Evolutionary conservation across 768 basidiomycete species (phyloP).

Genomic region (Pleurotus citrinopileatus): DNA sequence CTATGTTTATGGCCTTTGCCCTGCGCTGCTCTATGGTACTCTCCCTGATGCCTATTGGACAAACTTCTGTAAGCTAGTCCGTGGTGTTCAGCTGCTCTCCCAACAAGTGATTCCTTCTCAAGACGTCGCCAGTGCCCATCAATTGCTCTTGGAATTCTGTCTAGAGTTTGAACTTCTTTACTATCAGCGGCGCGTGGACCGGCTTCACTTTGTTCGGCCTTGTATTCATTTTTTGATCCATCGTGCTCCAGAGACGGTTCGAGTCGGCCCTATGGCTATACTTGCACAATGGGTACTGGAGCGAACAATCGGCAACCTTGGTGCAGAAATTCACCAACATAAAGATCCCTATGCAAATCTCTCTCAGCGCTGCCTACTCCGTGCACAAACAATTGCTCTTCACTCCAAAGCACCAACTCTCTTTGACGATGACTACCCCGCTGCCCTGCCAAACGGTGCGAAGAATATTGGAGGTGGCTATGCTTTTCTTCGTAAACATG

Average conservation of each 20-base stretch:
- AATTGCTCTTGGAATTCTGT: constrained; percentile 12
- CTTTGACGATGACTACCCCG: not conserved
- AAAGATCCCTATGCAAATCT: constrained; percentile 21
- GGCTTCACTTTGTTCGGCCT: constrained; percentile 19
- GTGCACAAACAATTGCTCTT: constrained; percentile 9
- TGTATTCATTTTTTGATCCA: constrained; percentile 16
- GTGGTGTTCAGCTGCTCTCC: constrained; percentile 8
- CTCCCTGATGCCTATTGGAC: constrained; percentile 12
- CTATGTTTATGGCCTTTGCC: constrained; percentile 15
- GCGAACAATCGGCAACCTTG: constrained; percentile 17
- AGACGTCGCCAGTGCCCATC: constrained; percentile 4
- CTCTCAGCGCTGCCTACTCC: constrained; percentile 13
- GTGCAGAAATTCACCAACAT: constrained; percentile 15
- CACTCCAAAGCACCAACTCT: constrained; percentile 5
- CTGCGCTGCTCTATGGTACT: constrained; percentile 10
- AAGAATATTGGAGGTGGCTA: constrained; percentile 7
- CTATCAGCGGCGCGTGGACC: constrained; percentile 13
- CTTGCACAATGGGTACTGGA: constrained; percentile 19
- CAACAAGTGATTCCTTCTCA: constrained; percentile 7
- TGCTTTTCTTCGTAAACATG: constrained; percentile 1
- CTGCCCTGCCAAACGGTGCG: not conserved
- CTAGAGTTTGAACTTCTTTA: constrained; percentile 18
- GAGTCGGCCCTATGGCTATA: constrained; percentile 14
- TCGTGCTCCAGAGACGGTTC: constrained; percentile 13
- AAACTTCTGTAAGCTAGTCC: constrained; percentile 17